Evolutionary conservation across 2,329 filamentous ascomycete species (phyloP), one percentile per base, ranked within the genome.

Genomic region (Cordyceps militaris): DNA sequence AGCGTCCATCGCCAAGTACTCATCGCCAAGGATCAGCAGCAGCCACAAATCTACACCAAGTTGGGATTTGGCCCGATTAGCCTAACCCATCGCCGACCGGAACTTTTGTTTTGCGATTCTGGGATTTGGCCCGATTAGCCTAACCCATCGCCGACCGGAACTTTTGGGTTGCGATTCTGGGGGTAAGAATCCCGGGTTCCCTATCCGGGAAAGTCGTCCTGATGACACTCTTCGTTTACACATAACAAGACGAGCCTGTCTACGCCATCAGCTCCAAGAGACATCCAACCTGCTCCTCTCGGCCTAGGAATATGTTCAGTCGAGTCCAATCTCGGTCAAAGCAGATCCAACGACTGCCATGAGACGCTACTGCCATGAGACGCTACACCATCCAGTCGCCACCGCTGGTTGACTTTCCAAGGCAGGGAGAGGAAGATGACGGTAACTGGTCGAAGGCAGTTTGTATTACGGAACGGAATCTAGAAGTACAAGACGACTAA

Each of bases 21-120:
- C 49, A 32, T 52, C 36, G 36, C 49, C 50, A 43, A 53, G 50
- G 38, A n/a, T n/a, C 38, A 53, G 9, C 23, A 55, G 21, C 51
- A 55, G 42, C 52, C 52, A 38, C 43, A 28, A 23, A 47, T 55
- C 52, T n/a, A n/a, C n/a, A n/a, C n/a, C n/a, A n/a, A n/a, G n/a
- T n/a, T n/a, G n/a, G n/a, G n/a, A n/a, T n/a, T n/a, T n/a, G 43
- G 43, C 21, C 21, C 8, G 16, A 23, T 47, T 1, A 13, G 2
- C 19, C 26, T 1, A 36, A 19, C 19, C 28, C 42, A 16, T 34
- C n/a, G 19, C 40, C 51, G 7, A 14, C 11, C 2, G 51, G 19
- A 34, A 26, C 19, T 24, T 21, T 1, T 44, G 14, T 19, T 13
- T 10, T 9, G 38, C n/a, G 19, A 8, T 6, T 19, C 38, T 10